phyloP scores from a whole-genome alignment of 371 early-diverging fungal species.

The Mortierella sp. region DNA sequence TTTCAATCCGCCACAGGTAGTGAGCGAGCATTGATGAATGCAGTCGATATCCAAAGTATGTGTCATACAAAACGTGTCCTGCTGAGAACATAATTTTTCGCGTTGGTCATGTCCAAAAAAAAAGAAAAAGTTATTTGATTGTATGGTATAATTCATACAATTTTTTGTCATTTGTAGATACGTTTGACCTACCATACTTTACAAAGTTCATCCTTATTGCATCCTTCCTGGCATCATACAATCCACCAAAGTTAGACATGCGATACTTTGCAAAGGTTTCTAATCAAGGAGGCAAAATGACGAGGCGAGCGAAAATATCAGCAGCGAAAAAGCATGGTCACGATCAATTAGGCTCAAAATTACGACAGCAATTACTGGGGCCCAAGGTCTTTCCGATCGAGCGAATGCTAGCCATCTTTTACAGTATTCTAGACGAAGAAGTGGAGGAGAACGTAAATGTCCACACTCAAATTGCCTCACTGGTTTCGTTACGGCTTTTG shows the following conservation, averaged over 20 bases:
- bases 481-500: conserved; percentile 81
- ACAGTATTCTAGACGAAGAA: conserved; percentile 82
- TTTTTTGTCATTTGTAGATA: conserved; percentile 40
- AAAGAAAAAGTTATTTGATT: neutral
- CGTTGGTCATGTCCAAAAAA: neutral
- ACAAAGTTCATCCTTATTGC: conserved; percentile 90
- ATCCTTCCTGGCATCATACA: conserved; percentile 92
- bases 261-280: conserved; percentile 82
- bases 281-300: conserved; percentile 67
- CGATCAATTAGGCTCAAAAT: conserved; percentile 60
- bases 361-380: conserved; percentile 89
- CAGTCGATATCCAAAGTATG: conserved; percentile 45
- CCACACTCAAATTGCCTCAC: conserved; percentile 85
- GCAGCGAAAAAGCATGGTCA: conserved; percentile 61
- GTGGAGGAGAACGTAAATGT: conserved; percentile 83
- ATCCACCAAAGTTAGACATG: conserved; percentile 88
- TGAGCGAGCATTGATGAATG: conserved; percentile 44
- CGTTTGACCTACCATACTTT: conserved; percentile 80
- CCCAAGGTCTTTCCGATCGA: conserved; percentile 93
- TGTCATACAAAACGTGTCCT: neutral
- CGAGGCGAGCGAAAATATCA: conserved; percentile 61
- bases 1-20: conserved; percentile 7
- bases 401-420: conserved; percentile 95
- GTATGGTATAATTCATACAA: neutral
- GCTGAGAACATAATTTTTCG: too few species aligned